Percentiles rank a stretch among this genome's conserved stretches.
Evolutionary conservation across 2,329 filamentous ascomycete species (phyloP).

Genomic region (Ophiostoma sp.): DNA sequence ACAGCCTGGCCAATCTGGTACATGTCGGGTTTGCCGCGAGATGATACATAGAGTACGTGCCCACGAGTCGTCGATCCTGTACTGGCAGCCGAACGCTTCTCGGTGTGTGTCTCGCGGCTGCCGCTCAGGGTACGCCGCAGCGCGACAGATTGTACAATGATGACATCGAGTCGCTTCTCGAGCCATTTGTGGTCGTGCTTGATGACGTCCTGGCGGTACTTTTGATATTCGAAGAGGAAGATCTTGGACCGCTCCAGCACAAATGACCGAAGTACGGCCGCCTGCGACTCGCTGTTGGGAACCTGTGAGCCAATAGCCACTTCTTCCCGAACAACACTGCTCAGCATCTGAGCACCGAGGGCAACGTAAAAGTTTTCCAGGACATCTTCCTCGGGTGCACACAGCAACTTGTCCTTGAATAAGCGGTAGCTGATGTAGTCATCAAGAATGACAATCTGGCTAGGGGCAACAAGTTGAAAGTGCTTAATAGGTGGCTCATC

Average conservation of each 20-base stretch:
- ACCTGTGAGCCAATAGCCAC: constrained; percentile 62
- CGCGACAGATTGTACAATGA: constrained; percentile 71
- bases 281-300: constrained; percentile 52
- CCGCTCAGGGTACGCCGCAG: constrained; percentile 71
- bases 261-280: constrained; percentile 62
- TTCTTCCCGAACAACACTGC: constrained; percentile 71
- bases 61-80: constrained; percentile 41
- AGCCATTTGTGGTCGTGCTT: constrained; percentile 87
- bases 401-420: constrained; percentile 79
- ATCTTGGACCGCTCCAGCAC: constrained; percentile 84
- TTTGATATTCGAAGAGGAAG: constrained; percentile 71
- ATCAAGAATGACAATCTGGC: constrained; percentile 71
- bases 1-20: constrained; percentile 90
- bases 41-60: constrained; percentile 68
- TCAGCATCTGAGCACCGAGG: constrained; percentile 72
- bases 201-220: constrained; percentile 70
- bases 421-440: constrained; percentile 84
- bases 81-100: constrained; percentile 70
- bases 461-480: constrained; percentile 69
- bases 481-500: constrained; percentile 64
- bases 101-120: constrained; percentile 60
- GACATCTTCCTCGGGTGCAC: constrained; percentile 81
- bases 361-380: constrained; percentile 80
- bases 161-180: constrained; percentile 74
- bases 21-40: constrained; percentile 61